Conservation (phyloP, 768 basidiomycete species). For the Xerocomellus chrysenteron region DNA sequence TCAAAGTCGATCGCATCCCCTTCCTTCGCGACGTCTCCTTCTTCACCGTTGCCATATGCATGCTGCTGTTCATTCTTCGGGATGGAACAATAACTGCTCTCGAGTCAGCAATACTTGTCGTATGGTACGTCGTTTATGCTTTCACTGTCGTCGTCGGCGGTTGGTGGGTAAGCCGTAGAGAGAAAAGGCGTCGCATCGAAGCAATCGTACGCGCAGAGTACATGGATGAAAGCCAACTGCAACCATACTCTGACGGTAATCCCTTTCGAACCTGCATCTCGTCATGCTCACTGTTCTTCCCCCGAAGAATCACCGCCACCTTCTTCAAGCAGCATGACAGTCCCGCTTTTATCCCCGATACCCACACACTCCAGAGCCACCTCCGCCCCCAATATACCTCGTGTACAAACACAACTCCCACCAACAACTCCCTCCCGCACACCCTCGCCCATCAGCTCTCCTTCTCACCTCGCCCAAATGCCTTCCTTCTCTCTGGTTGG, state of each 20-base stretch:
- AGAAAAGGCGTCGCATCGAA: slow-evolving; percentile 47
- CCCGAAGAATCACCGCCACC: slow-evolving; percentile 9
- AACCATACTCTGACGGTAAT: slow-evolving; percentile 67
- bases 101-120: slow-evolving; percentile 75
- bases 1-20: slow-evolving; percentile 73
- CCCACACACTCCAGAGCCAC: slow-evolving; percentile 39
- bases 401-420: slow-evolving; percentile 41
- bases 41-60: slow-evolving; percentile 78
- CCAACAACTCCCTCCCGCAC: slow-evolving; percentile 42
- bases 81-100: slow-evolving; percentile 67
- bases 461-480: slow-evolving; percentile 48
- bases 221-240: slow-evolving; percentile 42
- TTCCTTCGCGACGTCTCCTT: slow-evolving; percentile 96
- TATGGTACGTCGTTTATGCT: slow-evolving; percentile 78
- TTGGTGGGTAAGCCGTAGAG: slow-evolving; percentile 69
- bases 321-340: slow-evolving; percentile 12
- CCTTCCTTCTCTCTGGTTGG: slow-evolving; percentile 91
- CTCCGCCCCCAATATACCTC: slow-evolving; percentile 39
- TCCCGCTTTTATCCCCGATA: slow-evolving; percentile 31
- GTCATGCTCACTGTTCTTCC: slow-evolving; percentile 3
- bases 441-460: slow-evolving; percentile 46
- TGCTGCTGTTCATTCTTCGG: slow-evolving; percentile 74
- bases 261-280: slow-evolving; percentile 21
- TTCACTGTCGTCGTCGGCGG: slow-evolving; percentile 68
- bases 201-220: slow-evolving; percentile 59